Conservation (phyloP, 768 basidiomycete genomes). For the Russula foetens region DNA sequence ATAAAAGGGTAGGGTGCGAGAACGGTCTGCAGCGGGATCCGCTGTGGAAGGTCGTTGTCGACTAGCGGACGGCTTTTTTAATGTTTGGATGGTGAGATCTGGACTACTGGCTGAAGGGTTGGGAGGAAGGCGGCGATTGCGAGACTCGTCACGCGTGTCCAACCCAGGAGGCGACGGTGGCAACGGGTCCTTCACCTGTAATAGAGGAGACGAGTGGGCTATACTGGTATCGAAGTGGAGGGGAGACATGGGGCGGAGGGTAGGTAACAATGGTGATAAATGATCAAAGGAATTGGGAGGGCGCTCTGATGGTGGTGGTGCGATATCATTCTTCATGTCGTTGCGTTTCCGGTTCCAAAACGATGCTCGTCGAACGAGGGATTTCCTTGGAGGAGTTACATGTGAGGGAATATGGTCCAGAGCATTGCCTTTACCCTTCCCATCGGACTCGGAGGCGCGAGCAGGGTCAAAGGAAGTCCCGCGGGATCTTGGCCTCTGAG, state of each 20-base stretch:
- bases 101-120: conserved; percentile 1
- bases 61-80: background rate
- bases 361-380: conserved; percentile 16
- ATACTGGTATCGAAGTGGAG: conserved; percentile 30
- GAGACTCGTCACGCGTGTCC: background rate
- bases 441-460: conserved; percentile 31
- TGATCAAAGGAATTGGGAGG: conserved; percentile 26
- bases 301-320: conserved; percentile 26
- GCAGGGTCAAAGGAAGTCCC: conserved; percentile 49
- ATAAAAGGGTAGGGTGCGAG: conserved; percentile 25
- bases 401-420: conserved; percentile 27
- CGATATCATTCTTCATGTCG: conserved; percentile 32
- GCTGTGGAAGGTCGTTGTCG: conserved; percentile 36
- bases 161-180: conserved; percentile 18
- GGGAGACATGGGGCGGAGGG: conserved; percentile 37
- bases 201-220: conserved; percentile 22
- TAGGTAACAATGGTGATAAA: conserved; percentile 31
- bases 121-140: conserved; percentile 1
- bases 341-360: conserved; percentile 23
- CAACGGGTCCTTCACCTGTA: conserved; percentile 24
- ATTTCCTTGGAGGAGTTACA: conserved; percentile 17
- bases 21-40: conserved; percentile 28
- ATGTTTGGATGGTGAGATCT: conserved; percentile 7
- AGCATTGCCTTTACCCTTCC: conserved; percentile 38
- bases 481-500: conserved; percentile 33